Base-by-base conservation (phyloP, 768 basidiomycete genomes). In the Punctularia strigosozonata region DNA sequence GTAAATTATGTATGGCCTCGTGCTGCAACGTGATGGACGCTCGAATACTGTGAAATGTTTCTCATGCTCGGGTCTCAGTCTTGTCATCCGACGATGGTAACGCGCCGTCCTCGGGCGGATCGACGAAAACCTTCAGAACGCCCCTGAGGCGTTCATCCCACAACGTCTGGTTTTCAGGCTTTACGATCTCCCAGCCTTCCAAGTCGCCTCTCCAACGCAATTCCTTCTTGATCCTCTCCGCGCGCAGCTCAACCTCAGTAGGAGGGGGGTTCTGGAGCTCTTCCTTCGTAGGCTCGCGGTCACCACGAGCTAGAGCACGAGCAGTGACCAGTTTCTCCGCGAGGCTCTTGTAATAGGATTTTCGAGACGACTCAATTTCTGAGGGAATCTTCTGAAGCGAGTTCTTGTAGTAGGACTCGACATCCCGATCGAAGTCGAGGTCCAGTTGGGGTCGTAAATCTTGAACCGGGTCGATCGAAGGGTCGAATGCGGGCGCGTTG, bases 201-300 rank as follows among this genome's bases (percentile, higher is more conserved):
- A 82, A 61, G 49, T 92, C 84, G 17, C 72, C 68, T 32, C 75
- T 71, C 94, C 94, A 98, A 49, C 76, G 66, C 48, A 77, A 56
- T 62, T 98, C 94, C 61, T 91, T 94, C 59, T 82, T 81, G 56
- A 90, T 56, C 47, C 94, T 67, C 60, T 97, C 90, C 26, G 80
- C 80, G 32, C 83, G 75, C 41, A 98, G 65, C 53, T 95, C 87
- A 17, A 86, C 80, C 60, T 97, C 89, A 1, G 83, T 90, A 21
- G 77, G 77, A 3, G 90, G 87, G 2, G 88, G 86, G 48, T 81
- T 71, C 12, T 66, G 67, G 31, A 58, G 49, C 58, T 97, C 94
- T 43, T 83, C 85, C 52, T 83, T 84, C 12, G 89, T 94, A n/a
- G 80, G 77, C 49, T 89, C 81, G 10, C 90, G 71, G 22, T 69